Conservation (phyloP, 768 basidiomycete species). For the Jaapia argillacea region DNA sequence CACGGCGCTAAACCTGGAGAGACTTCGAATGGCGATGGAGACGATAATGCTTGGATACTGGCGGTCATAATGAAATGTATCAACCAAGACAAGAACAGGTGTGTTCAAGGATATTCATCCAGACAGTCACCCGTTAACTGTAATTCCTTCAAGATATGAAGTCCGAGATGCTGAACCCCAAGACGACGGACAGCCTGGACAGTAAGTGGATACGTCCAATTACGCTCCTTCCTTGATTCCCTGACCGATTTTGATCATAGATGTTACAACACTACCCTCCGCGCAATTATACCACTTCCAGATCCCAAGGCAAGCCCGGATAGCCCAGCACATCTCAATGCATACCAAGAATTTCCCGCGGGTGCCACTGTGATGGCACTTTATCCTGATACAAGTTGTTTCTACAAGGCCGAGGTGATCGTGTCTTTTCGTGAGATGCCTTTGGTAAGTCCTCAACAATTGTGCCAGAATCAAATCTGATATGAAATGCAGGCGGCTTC, state of each 20-base stretch:
- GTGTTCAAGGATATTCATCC: conserved; percentile 6
- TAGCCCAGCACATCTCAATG: conserved; percentile 52
- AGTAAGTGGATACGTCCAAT: conserved; percentile 21
- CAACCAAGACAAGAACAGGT: conserved; percentile 65
- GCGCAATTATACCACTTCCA: conserved; percentile 70
- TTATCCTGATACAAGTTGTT: conserved; percentile 89
- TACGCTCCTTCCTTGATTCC: not conserved
- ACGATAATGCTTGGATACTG: conserved; percentile 62
- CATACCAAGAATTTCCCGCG: conserved; percentile 61
- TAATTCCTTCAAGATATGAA: conserved; percentile 47
- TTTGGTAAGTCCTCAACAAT: conserved; percentile 20
- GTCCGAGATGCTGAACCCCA: conserved; percentile 81
- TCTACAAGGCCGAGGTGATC: conserved; percentile 81
- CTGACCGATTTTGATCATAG: conserved; percentile 21
- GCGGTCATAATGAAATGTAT: conserved; percentile 66
- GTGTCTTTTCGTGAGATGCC: conserved; percentile 44
- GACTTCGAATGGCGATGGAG: conserved; percentile 33
- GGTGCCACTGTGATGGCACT: conserved; percentile 76
- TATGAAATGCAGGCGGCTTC: no score
- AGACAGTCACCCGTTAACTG: not conserved
- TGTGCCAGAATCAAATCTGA: not conserved
- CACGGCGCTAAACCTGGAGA: conserved; percentile 44
- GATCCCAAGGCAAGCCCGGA: conserved; percentile 51
- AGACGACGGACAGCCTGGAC: conserved; percentile 68
- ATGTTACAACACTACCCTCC: conserved; percentile 59